These are phyloP conservation scores for Podila clonocystis DNA, from an alignment of 192 early-diverging fungal species.

Conservation along the genomic window DNA sequence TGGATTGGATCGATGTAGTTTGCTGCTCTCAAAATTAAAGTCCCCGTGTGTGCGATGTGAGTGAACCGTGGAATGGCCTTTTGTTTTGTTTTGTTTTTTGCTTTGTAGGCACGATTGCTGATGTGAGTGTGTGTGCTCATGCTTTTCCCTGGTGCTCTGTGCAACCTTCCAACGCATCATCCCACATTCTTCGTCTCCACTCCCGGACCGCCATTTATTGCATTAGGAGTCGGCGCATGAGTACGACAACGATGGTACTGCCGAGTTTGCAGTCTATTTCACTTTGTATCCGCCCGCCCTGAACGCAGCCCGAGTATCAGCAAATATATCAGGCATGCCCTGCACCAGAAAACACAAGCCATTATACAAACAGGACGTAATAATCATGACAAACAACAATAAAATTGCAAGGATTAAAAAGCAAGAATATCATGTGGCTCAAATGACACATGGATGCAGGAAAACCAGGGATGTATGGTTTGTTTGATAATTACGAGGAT, in stretches of 20 bases:
- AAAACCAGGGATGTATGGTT: background rate
- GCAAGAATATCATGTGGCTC: background rate
- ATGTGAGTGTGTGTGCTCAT: background rate
- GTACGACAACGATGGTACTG: no score
- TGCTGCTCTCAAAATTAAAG: background rate
- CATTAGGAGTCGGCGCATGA: background rate
- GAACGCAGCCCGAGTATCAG: no score
- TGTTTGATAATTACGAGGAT: no score
- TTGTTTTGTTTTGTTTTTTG: no score
- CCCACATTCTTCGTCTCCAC: constrained; percentile 1
- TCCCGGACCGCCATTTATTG: background rate
- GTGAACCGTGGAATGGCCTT: no score
- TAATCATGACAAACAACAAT: background rate
- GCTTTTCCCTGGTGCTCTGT: background rate
- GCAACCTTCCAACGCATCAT: background rate
- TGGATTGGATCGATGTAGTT: background rate
- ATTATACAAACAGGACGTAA: background rate
- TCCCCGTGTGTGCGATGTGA: no score
- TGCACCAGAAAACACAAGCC: background rate
- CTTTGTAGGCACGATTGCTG: no score
- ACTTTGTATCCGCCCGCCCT: no score
- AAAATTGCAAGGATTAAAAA: background rate
- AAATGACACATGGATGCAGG: background rate
- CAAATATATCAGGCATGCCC: background rate
- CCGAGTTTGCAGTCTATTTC: no score